Conservation (phyloP, 1,284 basidiomycete species). For the Fomitiporia mediterranea region DNA sequence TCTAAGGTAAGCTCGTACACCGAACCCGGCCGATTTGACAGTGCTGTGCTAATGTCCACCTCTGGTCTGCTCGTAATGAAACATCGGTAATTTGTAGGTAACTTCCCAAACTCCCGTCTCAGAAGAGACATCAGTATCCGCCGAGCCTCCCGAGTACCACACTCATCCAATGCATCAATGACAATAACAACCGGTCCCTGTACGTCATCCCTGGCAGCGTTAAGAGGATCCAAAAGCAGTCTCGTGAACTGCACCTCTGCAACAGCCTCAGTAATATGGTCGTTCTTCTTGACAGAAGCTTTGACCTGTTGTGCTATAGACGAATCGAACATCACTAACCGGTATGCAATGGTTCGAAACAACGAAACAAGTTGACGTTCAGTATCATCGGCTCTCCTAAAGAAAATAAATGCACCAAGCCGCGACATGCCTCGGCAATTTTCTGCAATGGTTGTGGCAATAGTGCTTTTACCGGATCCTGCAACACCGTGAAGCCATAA, state of each 20-base stretch:
- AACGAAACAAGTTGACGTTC: neutral
- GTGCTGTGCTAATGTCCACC: neutral
- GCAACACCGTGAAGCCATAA: conserved; percentile 2
- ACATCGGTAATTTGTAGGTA: neutral
- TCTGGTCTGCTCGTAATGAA: neutral
- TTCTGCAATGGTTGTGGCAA: neutral
- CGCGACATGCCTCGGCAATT: neutral
- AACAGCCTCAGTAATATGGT: no score
- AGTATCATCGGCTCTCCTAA: neutral
- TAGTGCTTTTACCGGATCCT: conserved; percentile 4
- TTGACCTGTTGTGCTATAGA: neutral
- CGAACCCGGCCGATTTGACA: neutral
- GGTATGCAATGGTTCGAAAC: neutral
- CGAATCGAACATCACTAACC: neutral
- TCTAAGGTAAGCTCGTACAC: neutral
- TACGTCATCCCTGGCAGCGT: neutral
- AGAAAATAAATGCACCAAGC: neutral
- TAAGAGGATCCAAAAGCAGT: neutral
- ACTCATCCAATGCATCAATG: neutral
- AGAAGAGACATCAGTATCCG: neutral
- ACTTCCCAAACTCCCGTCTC: neutral
- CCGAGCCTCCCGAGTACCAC: neutral
- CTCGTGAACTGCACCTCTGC: neutral
- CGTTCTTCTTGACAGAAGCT: neutral
- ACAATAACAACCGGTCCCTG: neutral